phyloP scores from a whole-genome alignment of 1,284 basidiomycete species.

The Singerocomus rubriflavus region DNA sequence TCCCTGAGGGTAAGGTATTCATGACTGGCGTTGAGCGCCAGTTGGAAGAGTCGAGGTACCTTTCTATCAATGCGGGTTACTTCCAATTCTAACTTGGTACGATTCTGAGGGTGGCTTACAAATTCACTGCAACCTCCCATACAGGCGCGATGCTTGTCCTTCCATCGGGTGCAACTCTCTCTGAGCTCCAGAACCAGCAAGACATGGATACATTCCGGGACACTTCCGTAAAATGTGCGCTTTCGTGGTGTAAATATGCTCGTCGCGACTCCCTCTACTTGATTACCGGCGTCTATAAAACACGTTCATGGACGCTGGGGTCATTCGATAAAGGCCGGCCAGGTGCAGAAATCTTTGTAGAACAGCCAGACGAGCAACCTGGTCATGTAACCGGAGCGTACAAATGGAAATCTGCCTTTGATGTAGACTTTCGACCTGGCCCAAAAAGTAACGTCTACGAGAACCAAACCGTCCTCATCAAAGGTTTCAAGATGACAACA shows the following conservation, averaged over 20 bases:
- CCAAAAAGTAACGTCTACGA: neutral
- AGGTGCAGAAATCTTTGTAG: neutral
- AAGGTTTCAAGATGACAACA: neutral
- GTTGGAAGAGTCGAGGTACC: neutral
- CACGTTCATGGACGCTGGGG: neutral
- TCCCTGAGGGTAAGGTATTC: neutral
- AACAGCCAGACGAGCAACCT: neutral
- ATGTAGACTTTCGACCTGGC: neutral
- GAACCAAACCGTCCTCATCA: constrained; percentile 1
- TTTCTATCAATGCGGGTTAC: neutral
- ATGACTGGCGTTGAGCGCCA: neutral
- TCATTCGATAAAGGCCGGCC: constrained; percentile 2
- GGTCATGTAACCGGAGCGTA: neutral
- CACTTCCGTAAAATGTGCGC: neutral
- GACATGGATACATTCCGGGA: neutral
- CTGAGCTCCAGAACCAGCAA: neutral
- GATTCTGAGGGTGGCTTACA: neutral
- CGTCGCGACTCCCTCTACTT: neutral
- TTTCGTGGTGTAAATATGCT: constrained; percentile 1
- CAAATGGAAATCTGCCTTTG: neutral
- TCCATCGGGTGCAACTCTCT: constrained; percentile 1
- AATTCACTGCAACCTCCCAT: neutral
- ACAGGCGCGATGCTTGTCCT: constrained; percentile 10
- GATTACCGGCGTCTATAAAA: constrained; percentile 8
- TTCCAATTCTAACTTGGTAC: neutral